Percentiles rank a stretch among this genome's conserved stretches.
Conservation (phyloP, 805 yeast genomes). For the Saturnispora zaruensis region DNA sequence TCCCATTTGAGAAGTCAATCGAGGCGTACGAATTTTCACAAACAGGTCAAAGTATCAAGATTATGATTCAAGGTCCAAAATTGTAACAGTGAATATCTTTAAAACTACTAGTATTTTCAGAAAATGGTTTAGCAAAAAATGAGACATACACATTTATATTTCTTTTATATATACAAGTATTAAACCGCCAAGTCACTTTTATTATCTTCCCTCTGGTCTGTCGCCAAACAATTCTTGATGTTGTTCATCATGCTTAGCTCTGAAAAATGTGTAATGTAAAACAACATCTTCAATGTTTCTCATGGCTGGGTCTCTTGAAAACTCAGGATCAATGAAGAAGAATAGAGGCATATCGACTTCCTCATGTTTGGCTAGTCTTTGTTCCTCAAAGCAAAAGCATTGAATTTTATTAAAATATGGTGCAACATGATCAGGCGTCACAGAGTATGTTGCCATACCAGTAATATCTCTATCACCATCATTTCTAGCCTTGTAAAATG, state of each 20-base stretch:
- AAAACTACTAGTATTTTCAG: not conserved
- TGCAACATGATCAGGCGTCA: slow-evolving; percentile 93
- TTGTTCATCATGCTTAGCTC: slow-evolving; percentile 34
- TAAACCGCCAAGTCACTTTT: slow-evolving; percentile 1
- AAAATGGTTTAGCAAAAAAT: not conserved
- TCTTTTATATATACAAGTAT: not conserved
- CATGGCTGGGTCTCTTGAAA: slow-evolving; percentile 87
- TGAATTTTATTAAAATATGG: slow-evolving; percentile 95
- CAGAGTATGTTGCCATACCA: slow-evolving; percentile 98
- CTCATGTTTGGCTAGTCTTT: slow-evolving; percentile 86
- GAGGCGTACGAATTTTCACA: slow-evolving; percentile 65
- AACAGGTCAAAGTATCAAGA: slow-evolving; percentile 64
- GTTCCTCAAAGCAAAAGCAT: slow-evolving; percentile 98
- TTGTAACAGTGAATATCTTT: slow-evolving; percentile 1
- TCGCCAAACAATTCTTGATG: slow-evolving; percentile 23
- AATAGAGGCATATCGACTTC: slow-evolving; percentile 99
- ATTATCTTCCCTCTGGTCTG: slow-evolving; percentile 14
- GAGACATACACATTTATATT: not conserved
- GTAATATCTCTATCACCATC: slow-evolving; percentile 79
- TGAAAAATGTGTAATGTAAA: slow-evolving; percentile 88
- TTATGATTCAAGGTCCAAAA: slow-evolving; percentile 74
- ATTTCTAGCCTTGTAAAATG: slow-evolving; percentile 89
- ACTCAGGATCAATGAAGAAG: slow-evolving; percentile 94
- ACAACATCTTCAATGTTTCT: slow-evolving; percentile 83
- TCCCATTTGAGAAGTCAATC: slow-evolving; percentile 60